Conservation (phyloP, 1,284 basidiomycete genomes). For the Farysia itapuensis region DNA sequence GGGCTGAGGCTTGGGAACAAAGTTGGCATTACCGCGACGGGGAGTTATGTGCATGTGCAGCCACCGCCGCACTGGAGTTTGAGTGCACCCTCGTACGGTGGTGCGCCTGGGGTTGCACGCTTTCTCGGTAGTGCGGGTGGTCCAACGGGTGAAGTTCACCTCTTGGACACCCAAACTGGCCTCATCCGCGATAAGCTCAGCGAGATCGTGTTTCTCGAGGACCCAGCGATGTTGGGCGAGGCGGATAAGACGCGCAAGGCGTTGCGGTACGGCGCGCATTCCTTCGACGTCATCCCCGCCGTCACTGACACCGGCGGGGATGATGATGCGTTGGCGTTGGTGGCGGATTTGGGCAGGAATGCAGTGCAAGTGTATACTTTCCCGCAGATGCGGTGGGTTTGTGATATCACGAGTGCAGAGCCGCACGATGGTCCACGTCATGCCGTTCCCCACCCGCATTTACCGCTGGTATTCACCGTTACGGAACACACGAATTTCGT, state of each 20-base stretch:
- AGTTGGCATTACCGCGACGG: conserved; percentile 34
- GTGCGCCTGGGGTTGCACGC: conserved; percentile 5
- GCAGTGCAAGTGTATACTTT: conserved; percentile 42
- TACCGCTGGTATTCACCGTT: conserved; percentile 34
- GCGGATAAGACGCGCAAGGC: conserved; percentile 47
- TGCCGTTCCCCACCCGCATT: conserved; percentile 36
- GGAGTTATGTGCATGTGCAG: conserved; percentile 48
- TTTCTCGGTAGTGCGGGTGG: conserved; percentile 49
- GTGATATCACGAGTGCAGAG: conserved; percentile 9
- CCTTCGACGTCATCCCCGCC: conserved; percentile 16
- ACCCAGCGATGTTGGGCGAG: conserved; percentile 4
- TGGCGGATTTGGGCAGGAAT: conserved; percentile 51
- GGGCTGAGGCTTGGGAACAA: conserved; percentile 7
- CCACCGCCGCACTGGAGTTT: conserved; percentile 20
- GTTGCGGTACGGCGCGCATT: conserved; percentile 45
- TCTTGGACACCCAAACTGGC: conserved; percentile 23
- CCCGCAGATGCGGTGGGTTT: conserved; percentile 12
- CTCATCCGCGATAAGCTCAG: conserved; percentile 20
- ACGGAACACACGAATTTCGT: conserved; percentile 52
- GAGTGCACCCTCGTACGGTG: conserved; percentile 37
- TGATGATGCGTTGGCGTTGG: conserved; percentile 27
- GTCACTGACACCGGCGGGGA: neutral
- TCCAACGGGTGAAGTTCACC: conserved; percentile 51
- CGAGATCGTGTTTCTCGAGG: conserved; percentile 41
- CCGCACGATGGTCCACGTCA: conserved; percentile 52